Evolutionary conservation across 192 early-diverging fungal genomes (phyloP).

Genomic region (Powellomyces hirtus): DNA sequence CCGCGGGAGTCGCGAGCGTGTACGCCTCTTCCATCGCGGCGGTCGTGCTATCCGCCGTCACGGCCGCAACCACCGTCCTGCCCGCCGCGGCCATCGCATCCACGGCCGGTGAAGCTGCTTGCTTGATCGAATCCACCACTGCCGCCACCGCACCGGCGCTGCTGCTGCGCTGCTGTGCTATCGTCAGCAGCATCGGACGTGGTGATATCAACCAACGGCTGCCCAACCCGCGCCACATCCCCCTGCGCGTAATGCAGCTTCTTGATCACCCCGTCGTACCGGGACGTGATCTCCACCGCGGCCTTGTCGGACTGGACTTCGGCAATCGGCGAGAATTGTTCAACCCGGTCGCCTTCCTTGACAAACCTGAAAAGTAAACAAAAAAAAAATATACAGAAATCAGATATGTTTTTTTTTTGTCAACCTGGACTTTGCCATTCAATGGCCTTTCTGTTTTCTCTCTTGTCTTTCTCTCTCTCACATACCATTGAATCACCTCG

Average conservation of each 20-base stretch:
- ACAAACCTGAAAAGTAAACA: conserved; percentile 81
- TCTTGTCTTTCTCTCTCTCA: too few species aligned
- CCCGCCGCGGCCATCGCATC: conserved; percentile 12
- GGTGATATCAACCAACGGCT: conserved; percentile 85
- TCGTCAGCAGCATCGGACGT: conserved; percentile 36
- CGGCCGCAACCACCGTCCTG: too few species aligned
- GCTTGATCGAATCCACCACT: neutral
- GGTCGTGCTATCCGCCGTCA: too few species aligned
- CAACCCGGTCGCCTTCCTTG: conserved; percentile 81
- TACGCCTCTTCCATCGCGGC: conserved; percentile 6
- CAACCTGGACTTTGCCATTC: too few species aligned
- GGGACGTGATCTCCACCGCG: conserved; percentile 96
- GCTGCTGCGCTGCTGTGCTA: conserved; percentile 5
- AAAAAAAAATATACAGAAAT: too few species aligned
- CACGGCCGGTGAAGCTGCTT: neutral
- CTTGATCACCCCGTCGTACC: conserved; percentile 81
- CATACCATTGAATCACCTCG: conserved; percentile 95
- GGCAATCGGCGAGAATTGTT: conserved; percentile 92
- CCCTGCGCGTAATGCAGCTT: conserved; percentile 80
- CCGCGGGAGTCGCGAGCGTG: conserved; percentile 83
- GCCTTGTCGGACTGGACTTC: conserved; percentile 99
- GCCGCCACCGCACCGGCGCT: neutral
- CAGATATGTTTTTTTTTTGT: too few species aligned
- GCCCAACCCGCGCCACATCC: conserved; percentile 90
- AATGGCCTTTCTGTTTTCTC: too few species aligned